A percentile compares a stretch with the other conserved stretches of the same genome.
These are phyloP conservation scores for Dipodascus geniculatus DNA, from an alignment of 805 yeast genomes.

Conservation along the genomic window DNA sequence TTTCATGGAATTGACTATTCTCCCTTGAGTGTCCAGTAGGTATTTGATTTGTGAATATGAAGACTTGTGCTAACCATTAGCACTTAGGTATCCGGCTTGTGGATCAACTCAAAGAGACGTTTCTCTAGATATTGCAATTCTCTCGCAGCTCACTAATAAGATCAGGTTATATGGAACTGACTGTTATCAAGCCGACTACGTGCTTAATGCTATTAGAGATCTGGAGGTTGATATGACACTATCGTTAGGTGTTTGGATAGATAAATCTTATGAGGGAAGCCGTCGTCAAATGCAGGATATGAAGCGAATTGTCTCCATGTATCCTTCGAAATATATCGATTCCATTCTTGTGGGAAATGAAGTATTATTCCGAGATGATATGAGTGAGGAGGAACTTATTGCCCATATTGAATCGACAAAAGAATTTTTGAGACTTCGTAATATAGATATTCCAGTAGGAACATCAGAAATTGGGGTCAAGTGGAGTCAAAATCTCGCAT, in stretches of 20 bases:
- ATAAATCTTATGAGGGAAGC: slow-evolving; percentile 34
- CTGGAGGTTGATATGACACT: slow-evolving; percentile 43
- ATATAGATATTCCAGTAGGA: slow-evolving; percentile 42
- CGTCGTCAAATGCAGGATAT: slow-evolving; percentile 34
- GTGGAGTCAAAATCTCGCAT: slow-evolving; percentile 30
- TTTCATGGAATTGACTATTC: slow-evolving; percentile 53
- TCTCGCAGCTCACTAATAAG: slow-evolving; percentile 48
- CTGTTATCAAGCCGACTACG: slow-evolving; percentile 42
- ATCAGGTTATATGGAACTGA: slow-evolving; percentile 50
- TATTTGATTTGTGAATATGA: background rate
- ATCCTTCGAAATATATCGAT: slow-evolving; percentile 38
- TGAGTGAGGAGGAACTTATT: slow-evolving; percentile 28
- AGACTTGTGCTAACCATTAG: background rate
- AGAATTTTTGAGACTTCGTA: slow-evolving; percentile 24
- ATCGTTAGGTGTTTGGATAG: slow-evolving; percentile 55
- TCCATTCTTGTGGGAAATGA: slow-evolving; percentile 52
- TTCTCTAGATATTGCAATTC: slow-evolving; percentile 40
- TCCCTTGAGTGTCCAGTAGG: slow-evolving; percentile 38
- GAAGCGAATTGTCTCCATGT: slow-evolving; percentile 30
- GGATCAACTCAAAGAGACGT: slow-evolving; percentile 38
- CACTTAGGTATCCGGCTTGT: slow-evolving; percentile 34
- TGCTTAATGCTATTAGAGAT: slow-evolving; percentile 41
- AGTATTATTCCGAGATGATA: slow-evolving; percentile 43
- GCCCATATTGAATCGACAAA: slow-evolving; percentile 34
- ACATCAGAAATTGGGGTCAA: slow-evolving; percentile 48